These are phyloP conservation scores for Asterochloris erici DNA, from an alignment of 139 green algal genomes.

Conservation along the genomic window DNA sequence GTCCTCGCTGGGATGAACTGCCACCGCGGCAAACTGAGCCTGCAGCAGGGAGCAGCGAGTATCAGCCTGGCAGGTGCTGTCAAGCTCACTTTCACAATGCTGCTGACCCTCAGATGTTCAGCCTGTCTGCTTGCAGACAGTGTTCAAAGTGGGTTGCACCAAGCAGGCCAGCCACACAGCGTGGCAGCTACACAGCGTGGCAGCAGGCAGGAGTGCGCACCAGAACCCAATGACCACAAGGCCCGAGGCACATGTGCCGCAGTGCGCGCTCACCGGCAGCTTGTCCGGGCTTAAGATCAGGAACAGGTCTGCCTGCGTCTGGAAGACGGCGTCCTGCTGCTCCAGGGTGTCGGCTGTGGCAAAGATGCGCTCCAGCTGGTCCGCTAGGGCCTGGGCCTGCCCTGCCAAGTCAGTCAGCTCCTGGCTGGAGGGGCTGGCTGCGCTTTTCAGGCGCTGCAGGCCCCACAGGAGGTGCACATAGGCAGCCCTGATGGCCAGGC, in stretches of 20 bases:
- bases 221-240: not conserved
- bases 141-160: not conserved
- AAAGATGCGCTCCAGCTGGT: constrained; percentile 12
- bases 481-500: not conserved
- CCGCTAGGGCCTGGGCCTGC: not conserved
- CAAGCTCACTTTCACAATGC: not conserved
- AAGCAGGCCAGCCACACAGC: not conserved
- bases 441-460: not conserved
- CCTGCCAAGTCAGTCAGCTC: no score
- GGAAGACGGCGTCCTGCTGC: constrained; percentile 6
- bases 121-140: not conserved
- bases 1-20: not conserved
- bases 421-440: not conserved
- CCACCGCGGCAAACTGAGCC: no score
- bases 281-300: constrained; percentile 21
- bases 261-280: constrained; percentile 5
- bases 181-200: not conserved
- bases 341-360: not conserved
- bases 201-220: not conserved
- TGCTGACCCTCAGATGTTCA: not conserved
- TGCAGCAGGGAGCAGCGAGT: not conserved
- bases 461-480: not conserved
- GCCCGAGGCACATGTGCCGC: not conserved
- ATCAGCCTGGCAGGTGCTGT: not conserved
- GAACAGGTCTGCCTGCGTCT: constrained; percentile 17